These are phyloP conservation scores for Pascua sp. DNA, from an alignment of 1,284 basidiomycete species.

Conservation along the genomic window DNA sequence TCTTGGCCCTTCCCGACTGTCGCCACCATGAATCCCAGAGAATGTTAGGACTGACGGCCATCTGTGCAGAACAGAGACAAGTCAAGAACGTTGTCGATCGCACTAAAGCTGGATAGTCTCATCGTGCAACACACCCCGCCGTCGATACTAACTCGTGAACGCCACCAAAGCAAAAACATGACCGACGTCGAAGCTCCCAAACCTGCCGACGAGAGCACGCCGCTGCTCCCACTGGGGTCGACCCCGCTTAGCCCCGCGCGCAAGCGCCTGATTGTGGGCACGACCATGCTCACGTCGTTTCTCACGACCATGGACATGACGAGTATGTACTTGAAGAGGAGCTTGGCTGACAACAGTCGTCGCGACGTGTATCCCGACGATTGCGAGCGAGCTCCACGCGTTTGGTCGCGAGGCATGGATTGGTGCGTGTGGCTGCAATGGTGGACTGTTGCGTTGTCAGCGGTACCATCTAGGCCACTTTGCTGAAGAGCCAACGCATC, in stretches of 20 bases:
- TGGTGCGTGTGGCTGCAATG: too few species aligned
- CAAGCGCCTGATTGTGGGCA: slow-evolving; percentile 21
- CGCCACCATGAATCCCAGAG: too few species aligned
- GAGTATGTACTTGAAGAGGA: slow-evolving; percentile 11
- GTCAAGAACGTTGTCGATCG: too few species aligned
- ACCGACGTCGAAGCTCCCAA: background rate
- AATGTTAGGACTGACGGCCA: too few species aligned
- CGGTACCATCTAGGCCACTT: too few species aligned
- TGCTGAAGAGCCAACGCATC: too few species aligned
- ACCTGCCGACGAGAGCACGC: slow-evolving; percentile 10
- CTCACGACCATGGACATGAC: slow-evolving; percentile 27
- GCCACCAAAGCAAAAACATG: background rate
- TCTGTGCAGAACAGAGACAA: too few species aligned
- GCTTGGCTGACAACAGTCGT: slow-evolving; percentile 17
- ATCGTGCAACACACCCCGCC: too few species aligned
- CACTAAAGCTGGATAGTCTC: too few species aligned
- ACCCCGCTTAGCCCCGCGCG: slow-evolving; percentile 3
- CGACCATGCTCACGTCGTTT: slow-evolving; percentile 25
- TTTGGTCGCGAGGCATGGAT: slow-evolving; percentile 22
- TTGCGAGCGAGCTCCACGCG: slow-evolving; percentile 26
- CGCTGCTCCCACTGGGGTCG: slow-evolving; percentile 7
- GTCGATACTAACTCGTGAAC: too few species aligned
- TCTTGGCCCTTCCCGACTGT: too few species aligned
- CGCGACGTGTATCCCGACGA: slow-evolving; percentile 31
- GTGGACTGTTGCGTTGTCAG: too few species aligned